A percentile compares a stretch with the other conserved stretches of the same genome.
Evolutionary conservation across 176 grass and related monocot genomes (phyloP).

Genomic region (Juncus effusus): DNA sequence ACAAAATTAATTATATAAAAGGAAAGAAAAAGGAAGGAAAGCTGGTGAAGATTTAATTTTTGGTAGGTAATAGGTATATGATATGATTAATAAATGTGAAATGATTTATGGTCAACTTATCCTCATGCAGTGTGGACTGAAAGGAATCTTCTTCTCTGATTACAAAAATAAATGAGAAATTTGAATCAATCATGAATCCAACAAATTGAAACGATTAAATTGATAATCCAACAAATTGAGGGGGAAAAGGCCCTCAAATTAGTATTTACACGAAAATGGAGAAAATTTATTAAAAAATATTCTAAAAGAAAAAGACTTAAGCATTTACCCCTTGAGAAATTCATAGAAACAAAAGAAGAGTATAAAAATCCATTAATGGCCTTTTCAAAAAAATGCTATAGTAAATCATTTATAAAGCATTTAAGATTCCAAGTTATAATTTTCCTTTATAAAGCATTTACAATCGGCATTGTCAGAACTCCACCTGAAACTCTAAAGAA

Average conservation of each 20-base stretch:
- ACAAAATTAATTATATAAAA: no score
- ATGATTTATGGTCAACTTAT: neutral
- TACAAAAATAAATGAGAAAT: no score
- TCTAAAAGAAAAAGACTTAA: neutral
- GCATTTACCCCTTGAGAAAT: neutral
- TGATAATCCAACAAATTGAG: no score
- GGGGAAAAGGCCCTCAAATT: no score
- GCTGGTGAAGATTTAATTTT: neutral
- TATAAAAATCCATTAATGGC: neutral
- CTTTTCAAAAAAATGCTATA: constrained; percentile 16
- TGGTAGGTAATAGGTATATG: neutral
- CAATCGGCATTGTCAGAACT: constrained; percentile 12
- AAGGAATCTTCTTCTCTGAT: constrained; percentile 3
- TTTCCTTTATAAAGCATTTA: neutral
- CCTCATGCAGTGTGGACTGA: neutral
- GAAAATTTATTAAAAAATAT: no score
- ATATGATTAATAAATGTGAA: neutral
- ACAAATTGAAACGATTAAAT: no score
- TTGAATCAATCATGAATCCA: no score
- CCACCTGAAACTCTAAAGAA: neutral
- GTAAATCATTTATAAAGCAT: neutral
- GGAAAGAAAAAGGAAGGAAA: constrained; percentile 5
- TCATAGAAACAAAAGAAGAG: neutral
- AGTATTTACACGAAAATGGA: no score
- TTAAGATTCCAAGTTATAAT: no score